Conservation (phyloP, 23 red algal genomes). For the Gracilaria gracilis region DNA sequence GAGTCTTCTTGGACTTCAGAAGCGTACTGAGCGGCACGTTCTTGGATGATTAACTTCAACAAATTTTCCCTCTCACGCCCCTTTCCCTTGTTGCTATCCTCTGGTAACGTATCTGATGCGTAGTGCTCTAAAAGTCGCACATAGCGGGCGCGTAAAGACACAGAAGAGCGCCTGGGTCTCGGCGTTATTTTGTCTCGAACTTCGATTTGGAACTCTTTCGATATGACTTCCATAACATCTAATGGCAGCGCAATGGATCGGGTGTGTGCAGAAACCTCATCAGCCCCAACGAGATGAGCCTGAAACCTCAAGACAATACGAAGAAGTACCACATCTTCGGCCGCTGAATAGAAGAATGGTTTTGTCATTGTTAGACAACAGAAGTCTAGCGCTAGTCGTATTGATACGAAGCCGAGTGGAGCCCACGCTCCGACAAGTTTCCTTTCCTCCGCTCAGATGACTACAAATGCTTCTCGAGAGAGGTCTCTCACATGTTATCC, state of each 20-base stretch:
- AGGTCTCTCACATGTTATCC: too few relatives aligned
- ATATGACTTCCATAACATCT: slow-evolving; percentile 1
- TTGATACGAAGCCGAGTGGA: too few relatives aligned
- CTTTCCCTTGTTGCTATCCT: not conserved
- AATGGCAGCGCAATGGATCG: not conserved
- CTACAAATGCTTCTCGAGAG: too few relatives aligned
- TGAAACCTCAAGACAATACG: not conserved
- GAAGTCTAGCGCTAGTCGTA: too few relatives aligned
- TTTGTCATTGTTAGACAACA: not conserved
- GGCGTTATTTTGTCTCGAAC: not conserved
- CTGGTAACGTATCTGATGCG: not conserved
- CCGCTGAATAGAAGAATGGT: not conserved
- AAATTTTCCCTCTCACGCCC: not conserved
- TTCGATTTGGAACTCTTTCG: not conserved
- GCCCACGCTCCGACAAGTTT: too few relatives aligned
- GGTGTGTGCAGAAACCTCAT: not conserved
- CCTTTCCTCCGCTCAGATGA: too few relatives aligned
- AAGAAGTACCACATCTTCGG: slow-evolving; percentile 8
- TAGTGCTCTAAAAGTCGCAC: not conserved
- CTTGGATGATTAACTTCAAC: not conserved
- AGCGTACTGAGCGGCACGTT: not conserved
- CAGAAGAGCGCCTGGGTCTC: not conserved
- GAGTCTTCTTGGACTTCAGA: not conserved
- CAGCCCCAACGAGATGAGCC: not conserved
- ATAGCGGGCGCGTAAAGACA: not conserved